Evolutionary conservation across 78 protist species (phyloP).

Genomic region (Tieghemostelium lacteum): DNA sequence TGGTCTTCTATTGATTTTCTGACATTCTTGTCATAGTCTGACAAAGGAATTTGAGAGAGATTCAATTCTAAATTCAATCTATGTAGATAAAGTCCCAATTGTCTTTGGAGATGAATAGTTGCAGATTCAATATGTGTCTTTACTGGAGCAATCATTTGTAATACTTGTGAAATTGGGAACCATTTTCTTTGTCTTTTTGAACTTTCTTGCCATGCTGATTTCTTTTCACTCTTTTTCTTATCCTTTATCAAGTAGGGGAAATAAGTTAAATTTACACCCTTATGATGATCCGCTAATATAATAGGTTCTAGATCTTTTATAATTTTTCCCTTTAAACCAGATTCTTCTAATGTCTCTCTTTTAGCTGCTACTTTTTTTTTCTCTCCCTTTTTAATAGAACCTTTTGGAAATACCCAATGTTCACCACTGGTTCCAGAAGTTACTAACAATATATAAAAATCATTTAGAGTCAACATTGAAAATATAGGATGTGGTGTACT

Average conservation of each 20-base stretch:
- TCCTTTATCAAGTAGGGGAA: constrained; percentile 8
- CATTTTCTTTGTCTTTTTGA: constrained; percentile 24
- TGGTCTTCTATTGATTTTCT: background rate
- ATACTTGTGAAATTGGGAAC: constrained; percentile 6
- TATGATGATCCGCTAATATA: constrained; percentile 43
- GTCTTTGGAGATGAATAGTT: constrained; percentile 17
- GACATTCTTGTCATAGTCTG: background rate
- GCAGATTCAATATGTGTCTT: constrained; percentile 58
- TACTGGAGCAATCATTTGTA: background rate
- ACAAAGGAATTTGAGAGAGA: background rate
- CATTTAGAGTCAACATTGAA: constrained; percentile 1
- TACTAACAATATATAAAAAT: constrained; percentile 45
- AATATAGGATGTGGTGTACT: background rate
- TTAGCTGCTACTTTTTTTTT: constrained; percentile 61
- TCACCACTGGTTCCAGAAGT: constrained; percentile 58
- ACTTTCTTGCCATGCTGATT: constrained; percentile 13
- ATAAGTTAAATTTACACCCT: constrained; percentile 17
- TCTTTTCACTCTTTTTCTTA: constrained; percentile 18
- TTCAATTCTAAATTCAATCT: background rate
- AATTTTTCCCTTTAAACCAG: constrained; percentile 57
- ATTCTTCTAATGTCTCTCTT: constrained; percentile 66
- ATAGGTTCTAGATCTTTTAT: background rate
- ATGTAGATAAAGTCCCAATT: constrained; percentile 13
- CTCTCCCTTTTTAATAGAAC: constrained; percentile 55
- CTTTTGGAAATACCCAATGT: constrained; percentile 74